phyloP scores from a whole-genome alignment of 1,284 basidiomycete genomes.

The Cystobasidium sp. region DNA sequence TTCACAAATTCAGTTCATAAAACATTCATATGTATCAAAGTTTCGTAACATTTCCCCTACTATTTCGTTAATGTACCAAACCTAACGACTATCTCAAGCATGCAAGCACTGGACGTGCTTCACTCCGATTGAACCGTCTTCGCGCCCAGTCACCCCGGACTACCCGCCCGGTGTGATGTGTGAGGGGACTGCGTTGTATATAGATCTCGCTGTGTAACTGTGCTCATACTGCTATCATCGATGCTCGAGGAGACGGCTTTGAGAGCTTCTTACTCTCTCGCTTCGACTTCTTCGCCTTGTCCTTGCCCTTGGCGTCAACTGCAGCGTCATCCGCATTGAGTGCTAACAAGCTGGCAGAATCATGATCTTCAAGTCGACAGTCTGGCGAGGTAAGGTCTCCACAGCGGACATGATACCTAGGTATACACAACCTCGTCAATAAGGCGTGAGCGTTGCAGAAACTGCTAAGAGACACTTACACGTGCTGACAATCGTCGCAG shows the following conservation, averaged over 20 bases:
- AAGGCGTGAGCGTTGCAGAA: neutral
- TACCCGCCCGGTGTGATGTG: neutral
- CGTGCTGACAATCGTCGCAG: slow-evolving; percentile 75
- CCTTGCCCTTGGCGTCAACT: slow-evolving; percentile 23
- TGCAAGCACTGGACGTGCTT: too few relatives aligned
- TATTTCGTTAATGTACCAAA: too few relatives aligned
- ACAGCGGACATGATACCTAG: slow-evolving; percentile 40
- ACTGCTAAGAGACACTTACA: slow-evolving; percentile 8
- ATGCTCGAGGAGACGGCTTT: slow-evolving; percentile 23
- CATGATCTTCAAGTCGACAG: slow-evolving; percentile 14
- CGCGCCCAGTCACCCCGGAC: too few relatives aligned
- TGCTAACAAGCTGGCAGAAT: neutral
- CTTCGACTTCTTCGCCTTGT: slow-evolving; percentile 27
- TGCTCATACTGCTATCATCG: slow-evolving; percentile 33
- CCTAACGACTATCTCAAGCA: too few relatives aligned
- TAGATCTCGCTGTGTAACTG: neutral
- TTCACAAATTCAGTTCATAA: too few relatives aligned
- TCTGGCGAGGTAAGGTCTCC: slow-evolving; percentile 30
- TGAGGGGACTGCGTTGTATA: neutral
- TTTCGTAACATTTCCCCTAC: too few relatives aligned
- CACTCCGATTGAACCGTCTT: too few relatives aligned
- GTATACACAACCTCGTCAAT: neutral
- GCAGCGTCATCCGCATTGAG: neutral
- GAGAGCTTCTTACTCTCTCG: slow-evolving; percentile 30
- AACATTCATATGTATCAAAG: too few relatives aligned